Base-by-base conservation (phyloP, 495 filamentous ascomycete species). In the Jackrogersella multiformis region DNA sequence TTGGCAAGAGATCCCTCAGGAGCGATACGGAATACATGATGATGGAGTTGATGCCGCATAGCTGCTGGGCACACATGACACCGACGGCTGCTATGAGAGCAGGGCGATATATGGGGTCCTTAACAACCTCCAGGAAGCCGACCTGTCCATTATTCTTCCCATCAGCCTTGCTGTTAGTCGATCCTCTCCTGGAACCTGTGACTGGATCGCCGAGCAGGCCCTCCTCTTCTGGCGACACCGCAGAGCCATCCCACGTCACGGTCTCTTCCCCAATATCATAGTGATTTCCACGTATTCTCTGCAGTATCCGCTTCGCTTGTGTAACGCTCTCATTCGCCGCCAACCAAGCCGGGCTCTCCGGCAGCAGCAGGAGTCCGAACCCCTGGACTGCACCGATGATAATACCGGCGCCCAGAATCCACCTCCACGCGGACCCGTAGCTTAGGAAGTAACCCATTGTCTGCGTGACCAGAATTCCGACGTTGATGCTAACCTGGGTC, bases 1-100 rank as follows among this genome's bases (percentile, higher is more conserved):
- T 87, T 6, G 91, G 90, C 0, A 98, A 79, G 8, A 97, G 85
- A 42, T 82, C 86, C 34, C 88, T 85, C 34, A 99, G 83, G 1
- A 98, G 86, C 3, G 91, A 91, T 2, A 99, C 95, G 6, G 92
- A 95, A 77, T 99, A 98, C 93, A 99, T 97, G 75, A 99, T 89
- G 68, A 98, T 93, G 56, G 90, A 93, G 82, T 99, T 99, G 79
- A 99, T 93, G 24, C 94, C 94, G 28, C 87, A 90, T 20, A 99
- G 82, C 73, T 99, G 95, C 71, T 99, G 95, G 7, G 91, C 89
- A 34, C 94, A 79, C 96, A 98, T 98, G 65, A 97, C 88, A 3
- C 88, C 92, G 16, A 94, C 85, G 12, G 97, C 93, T 2, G 93
- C 91, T 57, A 96, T 78, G 38, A 97, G 88, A 18, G 92, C 92